Evolutionary conservation across 371 early-diverging fungal species (phyloP).

Genomic region (Syncephalis plumigaleata): DNA sequence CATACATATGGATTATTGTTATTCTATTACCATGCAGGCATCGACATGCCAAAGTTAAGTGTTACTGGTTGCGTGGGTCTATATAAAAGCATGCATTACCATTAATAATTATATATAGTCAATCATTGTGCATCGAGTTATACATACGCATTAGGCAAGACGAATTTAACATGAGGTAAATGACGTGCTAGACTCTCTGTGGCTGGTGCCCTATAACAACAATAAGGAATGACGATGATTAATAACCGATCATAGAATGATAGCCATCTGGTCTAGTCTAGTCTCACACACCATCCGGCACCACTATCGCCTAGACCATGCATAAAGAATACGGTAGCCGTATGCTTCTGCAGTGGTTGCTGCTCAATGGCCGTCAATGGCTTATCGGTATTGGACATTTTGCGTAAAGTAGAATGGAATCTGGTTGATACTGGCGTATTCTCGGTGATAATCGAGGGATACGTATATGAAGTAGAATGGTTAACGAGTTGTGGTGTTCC

Average conservation of each 20-base stretch:
- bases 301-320: slow-evolving; percentile 20
- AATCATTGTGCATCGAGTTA: background rate
- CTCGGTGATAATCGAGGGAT: no score
- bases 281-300: slow-evolving; percentile 5
- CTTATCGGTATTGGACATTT: no score
- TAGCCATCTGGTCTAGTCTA: slow-evolving; percentile 3
- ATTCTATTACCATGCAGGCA: slow-evolving; percentile 52
- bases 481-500: no score
- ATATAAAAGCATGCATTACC: background rate
- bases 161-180: slow-evolving; percentile 69
- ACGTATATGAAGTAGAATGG: no score
- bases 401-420: no score
- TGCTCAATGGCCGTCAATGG: slow-evolving; percentile 22
- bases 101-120: no score
- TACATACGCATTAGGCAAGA: slow-evolving; percentile 67
- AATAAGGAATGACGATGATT: background rate
- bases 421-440: no score
- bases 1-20: background rate
- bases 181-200: slow-evolving; percentile 30
- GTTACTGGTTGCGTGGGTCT: slow-evolving; percentile 64
- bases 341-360: slow-evolving; percentile 31
- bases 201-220: slow-evolving; percentile 26
- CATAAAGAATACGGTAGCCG: slow-evolving; percentile 59
- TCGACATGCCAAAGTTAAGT: slow-evolving; percentile 61
- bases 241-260: slow-evolving; percentile 6